These are phyloP conservation scores for Candida alai DNA, from an alignment of 805 yeast genomes.

Conservation along the genomic window DNA sequence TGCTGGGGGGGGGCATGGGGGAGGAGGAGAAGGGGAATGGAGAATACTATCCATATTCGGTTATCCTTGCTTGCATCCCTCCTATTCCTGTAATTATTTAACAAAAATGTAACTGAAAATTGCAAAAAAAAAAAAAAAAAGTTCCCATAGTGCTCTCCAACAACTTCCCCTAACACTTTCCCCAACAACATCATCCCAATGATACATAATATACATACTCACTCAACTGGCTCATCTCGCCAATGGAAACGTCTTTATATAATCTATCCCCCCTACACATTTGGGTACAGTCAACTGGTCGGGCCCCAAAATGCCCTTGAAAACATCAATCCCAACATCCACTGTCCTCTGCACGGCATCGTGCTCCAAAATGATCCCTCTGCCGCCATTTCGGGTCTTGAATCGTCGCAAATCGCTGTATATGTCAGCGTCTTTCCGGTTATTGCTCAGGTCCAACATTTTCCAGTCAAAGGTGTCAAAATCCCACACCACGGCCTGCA, in stretches of 20 bases:
- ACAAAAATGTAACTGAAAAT: too few species aligned
- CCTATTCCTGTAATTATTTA: too few species aligned
- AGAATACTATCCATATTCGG: too few species aligned
- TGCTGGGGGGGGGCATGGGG: too few species aligned
- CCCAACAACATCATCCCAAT: too few species aligned
- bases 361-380: constrained; percentile 82
- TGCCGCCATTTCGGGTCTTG: constrained; percentile 25
- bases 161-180: too few species aligned
- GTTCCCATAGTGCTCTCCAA: too few species aligned
- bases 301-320: constrained; percentile 47
- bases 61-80: too few species aligned
- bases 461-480: constrained; percentile 91
- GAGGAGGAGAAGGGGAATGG: too few species aligned
- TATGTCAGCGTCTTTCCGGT: constrained; percentile 48
- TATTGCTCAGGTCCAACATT: constrained; percentile 40
- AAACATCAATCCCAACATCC: constrained; percentile 58
- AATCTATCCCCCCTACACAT: constrained; percentile 67
- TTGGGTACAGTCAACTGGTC: constrained; percentile 75
- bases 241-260: constrained; percentile 40
- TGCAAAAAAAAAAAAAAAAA: too few species aligned
- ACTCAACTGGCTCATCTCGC: too few species aligned
- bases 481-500: constrained; percentile 89
- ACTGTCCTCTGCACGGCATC: constrained; percentile 71
- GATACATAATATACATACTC: too few species aligned
- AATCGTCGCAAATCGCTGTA: constrained; percentile 54